Base-by-base conservation (phyloP, 495 filamentous ascomycete genomes). In the Podospora tetraspora region DNA sequence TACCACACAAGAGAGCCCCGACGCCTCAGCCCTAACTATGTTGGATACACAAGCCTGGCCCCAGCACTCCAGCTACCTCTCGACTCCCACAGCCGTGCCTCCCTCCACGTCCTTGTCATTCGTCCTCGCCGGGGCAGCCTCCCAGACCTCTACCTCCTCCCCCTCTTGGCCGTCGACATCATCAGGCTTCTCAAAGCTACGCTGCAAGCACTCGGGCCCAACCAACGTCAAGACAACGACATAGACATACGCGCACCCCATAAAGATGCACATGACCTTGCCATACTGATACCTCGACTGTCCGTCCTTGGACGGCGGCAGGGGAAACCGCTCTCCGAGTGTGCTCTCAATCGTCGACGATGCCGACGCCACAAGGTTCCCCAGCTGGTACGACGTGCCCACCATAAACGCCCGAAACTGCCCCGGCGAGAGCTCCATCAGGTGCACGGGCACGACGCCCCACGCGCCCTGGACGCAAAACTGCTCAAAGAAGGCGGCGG, bases 251-350 rank as follows among this genome's bases (percentile, higher is more conserved):
- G 96, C 94, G 71, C 91, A 94, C 3, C 86, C 94, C 91, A 96
- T 92, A 76, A 96, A 94, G 72, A 97, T 95, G 68, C 91, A 92
- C 70, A 97, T 94, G 4, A 97, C 93, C 69, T 90, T 90, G 13
- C 94, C 93, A 64, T 97, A 97, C 61, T 92, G 79, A 75, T 94
- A 97, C 29, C 92, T 80, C 56, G 52, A 16, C 43, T 76, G 70
- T 0, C 76, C 76, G 0, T 63, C 70, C 6, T 81, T 80, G 12
- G 81, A 74, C 1, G 83, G 83, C 7, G 89, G 84, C 3, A 97
- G 81, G 0, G 92, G 92, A 78, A 95, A 97, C 5, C 87, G 83
- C 78, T 93, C 85, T 52, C 93, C 92, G 69, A 94, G 90, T 0
- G 88, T 93, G 1, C 90, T 86, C 73, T 96, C 92, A 73, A 96